Percentiles rank a stretch among this genome's conserved stretches.
Evolutionary conservation across 2,329 filamentous ascomycete genomes (phyloP).

Genomic region (Penicillium sp.): DNA sequence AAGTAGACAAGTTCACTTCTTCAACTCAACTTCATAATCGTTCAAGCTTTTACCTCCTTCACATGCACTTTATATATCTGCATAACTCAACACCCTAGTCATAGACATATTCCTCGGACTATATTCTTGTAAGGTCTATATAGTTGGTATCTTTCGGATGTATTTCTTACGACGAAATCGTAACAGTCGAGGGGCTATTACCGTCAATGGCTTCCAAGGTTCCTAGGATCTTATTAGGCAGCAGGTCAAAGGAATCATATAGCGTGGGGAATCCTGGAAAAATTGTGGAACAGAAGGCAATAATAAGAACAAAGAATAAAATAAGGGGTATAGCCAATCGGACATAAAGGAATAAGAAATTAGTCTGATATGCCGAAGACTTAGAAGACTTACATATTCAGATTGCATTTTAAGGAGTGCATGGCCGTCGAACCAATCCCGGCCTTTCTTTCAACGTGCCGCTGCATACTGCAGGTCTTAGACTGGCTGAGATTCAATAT

Average conservation of each 20-base stretch:
- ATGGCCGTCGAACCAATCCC: neutral
- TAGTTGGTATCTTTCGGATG: neutral
- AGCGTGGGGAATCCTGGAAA: too few species aligned
- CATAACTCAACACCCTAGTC: neutral
- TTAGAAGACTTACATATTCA: neutral
- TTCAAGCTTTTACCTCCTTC: neutral
- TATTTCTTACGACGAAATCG: neutral
- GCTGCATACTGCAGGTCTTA: slow-evolving; percentile 1
- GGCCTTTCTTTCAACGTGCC: neutral
- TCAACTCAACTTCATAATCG: neutral
- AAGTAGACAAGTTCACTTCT: neutral
- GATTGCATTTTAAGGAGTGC: neutral
- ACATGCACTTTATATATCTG: neutral
- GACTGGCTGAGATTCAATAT: neutral
- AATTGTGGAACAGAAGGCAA: neutral
- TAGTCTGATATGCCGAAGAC: neutral
- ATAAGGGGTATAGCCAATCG: neutral
- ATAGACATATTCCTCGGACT: neutral
- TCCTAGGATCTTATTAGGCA: neutral
- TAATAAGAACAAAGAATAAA: neutral
- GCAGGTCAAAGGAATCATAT: neutral
- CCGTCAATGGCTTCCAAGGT: neutral
- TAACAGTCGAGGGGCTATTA: neutral
- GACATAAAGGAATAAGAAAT: neutral
- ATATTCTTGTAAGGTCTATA: neutral